Evolutionary conservation across 441 rosid species (phyloP).

Genomic region (Brassica balearica): DNA sequence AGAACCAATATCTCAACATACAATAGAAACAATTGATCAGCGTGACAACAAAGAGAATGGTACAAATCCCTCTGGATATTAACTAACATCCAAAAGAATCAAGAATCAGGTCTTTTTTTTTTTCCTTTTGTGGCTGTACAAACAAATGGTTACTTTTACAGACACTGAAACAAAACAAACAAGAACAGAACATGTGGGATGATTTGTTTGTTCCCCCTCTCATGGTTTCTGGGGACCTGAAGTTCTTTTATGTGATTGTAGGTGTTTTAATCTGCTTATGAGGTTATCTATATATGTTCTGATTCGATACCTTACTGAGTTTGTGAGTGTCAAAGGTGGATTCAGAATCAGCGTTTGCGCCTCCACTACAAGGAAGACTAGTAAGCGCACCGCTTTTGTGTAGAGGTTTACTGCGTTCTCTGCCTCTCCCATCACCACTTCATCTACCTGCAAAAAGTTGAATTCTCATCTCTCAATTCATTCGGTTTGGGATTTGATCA

Average conservation of each 20-base stretch:
- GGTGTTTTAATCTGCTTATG: conserved; percentile 60
- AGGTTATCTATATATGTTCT: conserved; percentile 67
- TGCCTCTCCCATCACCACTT: conserved; percentile 71
- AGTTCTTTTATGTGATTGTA: conserved; percentile 61
- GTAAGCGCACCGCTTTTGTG: conserved; percentile 71
- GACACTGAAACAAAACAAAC: conserved; percentile 14
- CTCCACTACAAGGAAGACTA: conserved; percentile 78
- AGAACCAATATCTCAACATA: background rate
- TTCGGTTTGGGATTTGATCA: background rate
- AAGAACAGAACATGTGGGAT: background rate
- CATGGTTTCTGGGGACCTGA: conserved; percentile 52
- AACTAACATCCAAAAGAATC: conserved; percentile 53
- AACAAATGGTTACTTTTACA: conserved; percentile 47
- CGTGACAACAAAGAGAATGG: conserved; percentile 29
- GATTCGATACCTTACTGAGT: conserved; percentile 69
- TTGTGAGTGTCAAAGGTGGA: conserved; percentile 90
- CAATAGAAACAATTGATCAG: conserved; percentile 24
- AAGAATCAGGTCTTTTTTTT: conserved; percentile 15
- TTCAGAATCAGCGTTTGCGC: conserved; percentile 81
- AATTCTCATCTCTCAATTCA: conserved; percentile 9
- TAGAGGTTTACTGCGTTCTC: conserved; percentile 67
- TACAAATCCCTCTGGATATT: conserved; percentile 41
- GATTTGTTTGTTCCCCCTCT: conserved; percentile 4
- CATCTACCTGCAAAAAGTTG: conserved; percentile 62
- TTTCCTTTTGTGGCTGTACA: conserved; percentile 55